phyloP scores from a whole-genome alignment of 345 rosid genomes.

The Capsella bursapastoris region DNA sequence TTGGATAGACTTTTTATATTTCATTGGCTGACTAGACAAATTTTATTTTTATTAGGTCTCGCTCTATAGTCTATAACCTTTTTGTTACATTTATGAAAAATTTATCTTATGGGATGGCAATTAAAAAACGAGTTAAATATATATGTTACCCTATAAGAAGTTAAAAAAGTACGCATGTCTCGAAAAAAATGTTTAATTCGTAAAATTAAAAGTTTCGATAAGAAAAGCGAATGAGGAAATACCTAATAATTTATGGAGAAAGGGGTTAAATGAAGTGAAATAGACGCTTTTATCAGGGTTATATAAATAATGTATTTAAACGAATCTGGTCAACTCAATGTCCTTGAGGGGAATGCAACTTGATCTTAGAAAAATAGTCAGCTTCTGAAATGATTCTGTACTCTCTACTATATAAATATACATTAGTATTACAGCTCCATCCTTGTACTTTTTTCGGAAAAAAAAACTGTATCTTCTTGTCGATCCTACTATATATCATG shows the following conservation, averaged over 20 bases:
- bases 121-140: background rate
- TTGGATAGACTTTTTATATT: conserved; percentile 32
- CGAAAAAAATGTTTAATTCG: background rate
- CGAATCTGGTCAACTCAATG: conserved; percentile 39
- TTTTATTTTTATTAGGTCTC: conserved; percentile 1
- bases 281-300: conserved; percentile 4
- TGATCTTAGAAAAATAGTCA: conserved; percentile 40
- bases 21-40: conserved; percentile 25
- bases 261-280: background rate
- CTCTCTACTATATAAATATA: conserved; percentile 27
- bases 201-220: background rate
- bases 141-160: background rate
- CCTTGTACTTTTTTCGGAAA: conserved; percentile 34
- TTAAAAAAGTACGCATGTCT: background rate
- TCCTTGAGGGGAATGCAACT: conserved; percentile 37
- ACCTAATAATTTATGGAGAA: background rate
- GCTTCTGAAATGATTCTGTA: conserved; percentile 45
- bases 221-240: background rate
- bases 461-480: conserved; percentile 37
- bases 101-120: background rate
- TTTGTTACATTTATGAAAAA: background rate
- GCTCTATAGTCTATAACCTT: background rate
- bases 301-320: conserved; percentile 29
- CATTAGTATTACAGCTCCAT: conserved; percentile 29
- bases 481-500: background rate